phyloP scores from a whole-genome alignment of 2,329 filamentous ascomycete species.

The Xylaria sp. region DNA sequence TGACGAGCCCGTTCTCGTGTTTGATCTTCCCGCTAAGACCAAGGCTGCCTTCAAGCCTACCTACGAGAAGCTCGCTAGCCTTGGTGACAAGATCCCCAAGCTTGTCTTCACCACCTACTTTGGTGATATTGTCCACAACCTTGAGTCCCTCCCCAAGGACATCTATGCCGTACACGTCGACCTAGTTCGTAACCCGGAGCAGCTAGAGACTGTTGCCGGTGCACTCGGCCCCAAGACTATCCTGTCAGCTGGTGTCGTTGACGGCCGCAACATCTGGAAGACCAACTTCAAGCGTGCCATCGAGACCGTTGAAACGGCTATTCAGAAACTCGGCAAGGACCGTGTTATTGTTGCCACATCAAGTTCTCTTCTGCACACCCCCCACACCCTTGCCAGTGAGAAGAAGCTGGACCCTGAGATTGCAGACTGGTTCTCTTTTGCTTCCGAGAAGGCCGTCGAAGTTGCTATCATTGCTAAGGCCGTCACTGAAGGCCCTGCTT shows the following conservation, averaged over 20 bases:
- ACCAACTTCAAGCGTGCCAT: conserved; percentile 98
- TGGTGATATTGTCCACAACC: conserved; percentile 99
- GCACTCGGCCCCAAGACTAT: conserved; percentile 89
- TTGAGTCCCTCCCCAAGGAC: conserved; percentile 84
- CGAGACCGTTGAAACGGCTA: conserved; percentile 85
- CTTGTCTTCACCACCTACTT: conserved; percentile 97
- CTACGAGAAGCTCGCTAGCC: conserved; percentile 85
- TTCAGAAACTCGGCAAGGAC: conserved; percentile 96
- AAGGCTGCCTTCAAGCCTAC: conserved; percentile 98
- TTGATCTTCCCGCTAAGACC: conserved; percentile 87
- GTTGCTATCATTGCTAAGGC: conserved; percentile 96
- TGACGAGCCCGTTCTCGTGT: conserved; percentile 96
- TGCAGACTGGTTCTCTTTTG: conserved; percentile 98
- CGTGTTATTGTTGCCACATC: conserved; percentile 97
- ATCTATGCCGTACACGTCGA: conserved; percentile 92
- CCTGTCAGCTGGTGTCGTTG: conserved; percentile 95
- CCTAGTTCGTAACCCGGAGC: conserved; percentile 97
- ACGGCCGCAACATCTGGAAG: conserved; percentile 99
- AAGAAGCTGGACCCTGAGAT: conserved; percentile 97
- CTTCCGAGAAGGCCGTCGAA: conserved; percentile 91
- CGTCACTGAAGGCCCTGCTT: conserved; percentile 88
- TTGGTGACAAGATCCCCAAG: conserved; percentile 85
- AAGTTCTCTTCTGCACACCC: conserved; percentile 97
- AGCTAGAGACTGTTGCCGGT: conserved; percentile 85
- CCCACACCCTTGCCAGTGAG: conserved; percentile 97